Base-by-base conservation (phyloP, 2,329 filamentous ascomycete genomes). In the Leptographium procerum region DNA sequence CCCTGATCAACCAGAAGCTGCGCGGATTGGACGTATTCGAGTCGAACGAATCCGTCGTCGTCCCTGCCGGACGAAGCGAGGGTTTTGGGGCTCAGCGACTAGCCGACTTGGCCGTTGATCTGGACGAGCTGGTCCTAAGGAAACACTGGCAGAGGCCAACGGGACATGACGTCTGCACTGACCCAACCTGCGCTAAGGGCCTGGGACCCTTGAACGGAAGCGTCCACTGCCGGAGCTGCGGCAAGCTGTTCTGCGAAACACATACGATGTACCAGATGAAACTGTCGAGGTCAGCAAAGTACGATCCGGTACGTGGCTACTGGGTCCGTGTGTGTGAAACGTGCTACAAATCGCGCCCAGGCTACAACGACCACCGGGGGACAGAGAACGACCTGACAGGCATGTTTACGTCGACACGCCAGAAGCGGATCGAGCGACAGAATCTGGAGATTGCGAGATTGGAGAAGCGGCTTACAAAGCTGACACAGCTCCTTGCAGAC, bases 261-360 rank as follows among this genome's bases (percentile, higher is more conserved):
- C 94, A 99, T 70, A 97, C 94, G 56, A 96, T 99, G 91, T 99
- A 97, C 69, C 92, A 99, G 75, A 97, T 97, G 88, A 96, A 95
- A 76, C 78, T 99, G 13, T 96, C 91, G 10, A 80, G 91, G 57
- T 87, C 91, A 33, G 94, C 94, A 4, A 82, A 86, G 60, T 90
- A 96, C 71, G 94, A 99, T 63, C 92, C 94, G 0, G 83, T 94
- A 1, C 79, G 92, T 61, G 94, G 94, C 9, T 82, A 89, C 65
- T 99, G 94, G 94, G 95, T 89, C 65, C 77, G 94, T 56, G 92
- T 97, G 2, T 99, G 94, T 69, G 94, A 99, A 75, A 97, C 94
- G n/a, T 99, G 94, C 73, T 99, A 94, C 75, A 97, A 96, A 74
- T 96, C 91, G 56, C 83, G 94, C 66, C 89, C 91, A 29, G 94